Evolutionary conservation across 371 early-diverging fungal species (phyloP).

Genomic region (Cokeromyces recurvatus): DNA sequence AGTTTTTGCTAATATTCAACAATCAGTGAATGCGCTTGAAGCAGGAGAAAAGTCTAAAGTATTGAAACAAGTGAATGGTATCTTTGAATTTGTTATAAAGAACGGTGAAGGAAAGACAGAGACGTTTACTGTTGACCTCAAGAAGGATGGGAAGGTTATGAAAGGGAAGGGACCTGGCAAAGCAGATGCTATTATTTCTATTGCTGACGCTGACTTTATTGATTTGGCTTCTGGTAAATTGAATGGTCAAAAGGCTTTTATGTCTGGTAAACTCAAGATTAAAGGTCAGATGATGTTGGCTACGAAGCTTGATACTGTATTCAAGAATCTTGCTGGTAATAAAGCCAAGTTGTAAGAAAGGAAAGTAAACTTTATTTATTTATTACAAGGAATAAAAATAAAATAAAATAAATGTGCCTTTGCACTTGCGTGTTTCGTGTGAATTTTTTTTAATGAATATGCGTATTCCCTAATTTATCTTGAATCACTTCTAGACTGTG

Average conservation of each 20-base stretch:
- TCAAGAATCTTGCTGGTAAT: slow-evolving; percentile 39
- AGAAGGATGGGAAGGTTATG: slow-evolving; percentile 57
- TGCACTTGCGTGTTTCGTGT: not conserved
- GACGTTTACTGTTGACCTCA: slow-evolving; percentile 74
- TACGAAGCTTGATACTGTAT: slow-evolving; percentile 66
- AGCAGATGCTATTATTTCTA: slow-evolving; percentile 61
- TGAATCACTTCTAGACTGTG: slow-evolving; percentile 2
- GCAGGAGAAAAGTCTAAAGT: slow-evolving; percentile 33
- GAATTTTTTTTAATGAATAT: slow-evolving; percentile 5
- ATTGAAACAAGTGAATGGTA: slow-evolving; percentile 65
- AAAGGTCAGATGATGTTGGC: slow-evolving; percentile 88
- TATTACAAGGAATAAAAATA: not conserved
- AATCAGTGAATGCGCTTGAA: slow-evolving; percentile 27
- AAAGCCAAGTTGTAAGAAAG: slow-evolving; percentile 57
- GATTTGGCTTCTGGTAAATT: slow-evolving; percentile 80
- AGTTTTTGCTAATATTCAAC: slow-evolving; percentile 33
- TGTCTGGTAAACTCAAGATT: slow-evolving; percentile 76
- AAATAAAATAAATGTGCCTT: not conserved
- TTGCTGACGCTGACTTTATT: slow-evolving; percentile 81
- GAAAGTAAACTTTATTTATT: not conserved
- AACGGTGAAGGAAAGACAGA: slow-evolving; percentile 61
- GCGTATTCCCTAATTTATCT: slow-evolving; percentile 17
- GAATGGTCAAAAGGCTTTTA: slow-evolving; percentile 71
- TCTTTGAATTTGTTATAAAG: slow-evolving; percentile 83
- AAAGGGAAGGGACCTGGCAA: slow-evolving; percentile 62